Evolutionary conservation across 768 basidiomycete species (phyloP).

Genomic region (Pleurotus djamor): DNA sequence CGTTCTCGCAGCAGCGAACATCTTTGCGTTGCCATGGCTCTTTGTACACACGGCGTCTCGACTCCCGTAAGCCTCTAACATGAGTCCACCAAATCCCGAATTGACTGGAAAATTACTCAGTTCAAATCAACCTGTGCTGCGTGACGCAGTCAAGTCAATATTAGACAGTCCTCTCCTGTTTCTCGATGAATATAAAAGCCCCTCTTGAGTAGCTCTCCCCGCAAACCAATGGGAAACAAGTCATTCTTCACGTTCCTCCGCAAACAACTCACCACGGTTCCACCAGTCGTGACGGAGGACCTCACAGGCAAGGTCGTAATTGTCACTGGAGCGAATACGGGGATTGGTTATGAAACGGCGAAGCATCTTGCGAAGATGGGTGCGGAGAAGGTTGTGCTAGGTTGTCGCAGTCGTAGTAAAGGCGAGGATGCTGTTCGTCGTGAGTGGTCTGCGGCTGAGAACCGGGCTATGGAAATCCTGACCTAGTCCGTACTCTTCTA

Average conservation of each 20-base stretch:
- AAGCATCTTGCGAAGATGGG: constrained; percentile 45
- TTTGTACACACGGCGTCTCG: too few relatives aligned
- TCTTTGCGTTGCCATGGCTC: too few relatives aligned
- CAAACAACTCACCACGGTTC: neutral
- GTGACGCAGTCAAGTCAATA: too few relatives aligned
- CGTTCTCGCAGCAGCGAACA: too few relatives aligned
- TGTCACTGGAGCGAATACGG: constrained; percentile 38
- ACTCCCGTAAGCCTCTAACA: too few relatives aligned
- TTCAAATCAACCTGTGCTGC: too few relatives aligned
- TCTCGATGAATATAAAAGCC: too few relatives aligned
- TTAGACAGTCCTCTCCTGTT: too few relatives aligned
- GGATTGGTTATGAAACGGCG: constrained; percentile 44
- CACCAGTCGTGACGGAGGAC: neutral
- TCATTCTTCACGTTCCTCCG: neutral
- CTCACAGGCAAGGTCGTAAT: neutral
- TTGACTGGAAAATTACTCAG: too few relatives aligned
- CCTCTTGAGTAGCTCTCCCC: too few relatives aligned
- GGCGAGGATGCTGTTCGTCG: constrained; percentile 32
- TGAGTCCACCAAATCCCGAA: too few relatives aligned
- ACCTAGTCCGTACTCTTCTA: constrained; percentile 11
- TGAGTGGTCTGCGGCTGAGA: constrained; percentile 15
- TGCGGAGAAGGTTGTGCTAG: constrained; percentile 34
- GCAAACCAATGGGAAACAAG: neutral
- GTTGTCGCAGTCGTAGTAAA: constrained; percentile 30
- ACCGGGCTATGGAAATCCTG: neutral